Base-by-base conservation (phyloP, 2,329 filamentous ascomycete genomes). In the Fusarium mundagurra region DNA sequence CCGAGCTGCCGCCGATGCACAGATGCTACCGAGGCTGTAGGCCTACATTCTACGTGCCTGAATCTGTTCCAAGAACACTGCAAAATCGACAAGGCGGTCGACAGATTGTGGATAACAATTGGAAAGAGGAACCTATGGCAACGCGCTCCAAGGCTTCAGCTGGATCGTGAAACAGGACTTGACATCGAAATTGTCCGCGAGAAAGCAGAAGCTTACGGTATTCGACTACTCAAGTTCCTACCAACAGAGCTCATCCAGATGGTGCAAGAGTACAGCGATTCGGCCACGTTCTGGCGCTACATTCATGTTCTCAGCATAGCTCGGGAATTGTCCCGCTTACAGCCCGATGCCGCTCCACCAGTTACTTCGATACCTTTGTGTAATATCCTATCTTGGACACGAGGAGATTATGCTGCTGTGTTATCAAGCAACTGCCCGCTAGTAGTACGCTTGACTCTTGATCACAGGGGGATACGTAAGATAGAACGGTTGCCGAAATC, bases 241-340 rank as follows among this genome's bases (percentile, higher is more conserved):
- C 67, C 67, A 8, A 9, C 27, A 29, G 67, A 70, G 14, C 53
- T 70, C 24, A 36, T 70, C 12, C 67, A 71, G 0, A 54, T 60
- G 31, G 31, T 70, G 27, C 54, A 54, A 39, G 62, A 27, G 10
- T 66, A 66, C 12, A 70, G 67, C 10, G 36, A 61, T 5, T 31
- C 22, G 1, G 67, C 61, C 8, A 59, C 31, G 5, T 71, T 71
- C 27, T 70, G 67, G 67, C 43, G 38, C 10, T 70, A 47, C 33
- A 61, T 66, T 7, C 16, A 29, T 14, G 67, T 43, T 39, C 12
- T 71, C 12, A 54, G 36, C 13, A 48, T 71, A 13, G 67, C 67
- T 6, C 33, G 47, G 16, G 44, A 66, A 17, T 18, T 70, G 16
- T 54, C 67, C 10, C 17, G 29, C 9, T 34, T 48, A 14, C 61